Conservation (phyloP, 257 asterid species). For the Craterostigma plantagineum region DNA sequence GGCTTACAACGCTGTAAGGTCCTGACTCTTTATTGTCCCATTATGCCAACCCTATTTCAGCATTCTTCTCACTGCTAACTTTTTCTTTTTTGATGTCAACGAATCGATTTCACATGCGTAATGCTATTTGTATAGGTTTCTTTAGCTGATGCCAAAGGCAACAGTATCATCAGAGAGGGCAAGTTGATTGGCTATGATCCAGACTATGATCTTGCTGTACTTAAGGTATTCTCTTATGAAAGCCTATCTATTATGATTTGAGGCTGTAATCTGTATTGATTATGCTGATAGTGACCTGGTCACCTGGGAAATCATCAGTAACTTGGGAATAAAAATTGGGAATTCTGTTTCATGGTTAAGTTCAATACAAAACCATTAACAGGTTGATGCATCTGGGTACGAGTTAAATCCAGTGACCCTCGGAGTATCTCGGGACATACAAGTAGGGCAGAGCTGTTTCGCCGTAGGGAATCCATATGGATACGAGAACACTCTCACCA, state of each 20-base stretch:
- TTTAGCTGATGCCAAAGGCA: constrained; percentile 50
- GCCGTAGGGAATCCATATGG: constrained; percentile 91
- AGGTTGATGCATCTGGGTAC: constrained; percentile 52
- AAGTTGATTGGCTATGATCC: constrained; percentile 64
- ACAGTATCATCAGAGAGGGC: constrained; percentile 35
- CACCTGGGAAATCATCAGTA: no score
- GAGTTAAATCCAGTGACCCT: constrained; percentile 50
- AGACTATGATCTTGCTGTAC: constrained; percentile 65
- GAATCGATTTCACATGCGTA: no score
- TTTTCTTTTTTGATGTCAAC: no score
- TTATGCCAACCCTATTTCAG: neutral
- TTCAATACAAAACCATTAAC: constrained; percentile 1
- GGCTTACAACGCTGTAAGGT: constrained; percentile 91
- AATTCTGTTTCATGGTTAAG: no score
- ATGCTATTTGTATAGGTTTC: constrained; percentile 2
- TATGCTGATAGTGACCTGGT: neutral
- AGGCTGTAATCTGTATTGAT: neutral
- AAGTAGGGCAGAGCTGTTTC: constrained; percentile 79
- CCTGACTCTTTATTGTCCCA: constrained; percentile 7
- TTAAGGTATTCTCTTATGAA: constrained; percentile 29
- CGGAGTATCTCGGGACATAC: constrained; percentile 45
- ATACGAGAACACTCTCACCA: constrained; percentile 67
- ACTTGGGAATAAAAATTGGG: no score
- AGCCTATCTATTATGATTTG: no score
- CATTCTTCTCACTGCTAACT: no score